Evolutionary conservation across 768 basidiomycete species (phyloP).

Genomic region (Daedaleopsis nitida): DNA sequence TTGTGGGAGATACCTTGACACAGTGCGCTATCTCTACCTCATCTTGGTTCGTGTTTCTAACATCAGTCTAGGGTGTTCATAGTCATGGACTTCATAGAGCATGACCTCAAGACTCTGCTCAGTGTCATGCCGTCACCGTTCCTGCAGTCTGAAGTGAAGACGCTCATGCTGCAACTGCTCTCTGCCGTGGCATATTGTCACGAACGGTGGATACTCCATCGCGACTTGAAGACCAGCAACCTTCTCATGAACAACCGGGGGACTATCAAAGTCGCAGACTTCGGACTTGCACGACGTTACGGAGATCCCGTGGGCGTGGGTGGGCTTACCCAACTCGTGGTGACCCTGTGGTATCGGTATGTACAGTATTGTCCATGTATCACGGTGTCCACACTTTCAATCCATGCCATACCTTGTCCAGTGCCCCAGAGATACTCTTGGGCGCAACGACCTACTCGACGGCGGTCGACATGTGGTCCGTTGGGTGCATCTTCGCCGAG

Average conservation of each 20-base stretch:
- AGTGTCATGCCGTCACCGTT: conserved; percentile 96
- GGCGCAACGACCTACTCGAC: conserved; percentile 94
- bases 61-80: conserved; percentile 84
- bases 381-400: conserved; percentile 19
- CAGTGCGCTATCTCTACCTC: conserved; percentile 68
- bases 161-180: conserved; percentile 88
- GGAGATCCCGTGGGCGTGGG: conserved; percentile 96
- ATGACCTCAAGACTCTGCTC: conserved; percentile 95
- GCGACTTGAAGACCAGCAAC: conserved; percentile 97
- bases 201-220: conserved; percentile 95
- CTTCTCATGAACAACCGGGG: conserved; percentile 99
- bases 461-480: conserved; percentile 97
- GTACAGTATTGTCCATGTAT: conserved; percentile 24
- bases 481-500: conserved; percentile 98
- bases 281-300: conserved; percentile 92
- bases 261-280: conserved; percentile 98
- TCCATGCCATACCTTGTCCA: conserved; percentile 34
- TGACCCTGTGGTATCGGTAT: conserved; percentile 98
- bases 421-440: conserved; percentile 93
- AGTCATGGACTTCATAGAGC: conserved; percentile 99
- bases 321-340: conserved; percentile 97
- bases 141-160: conserved; percentile 98
- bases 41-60: conserved; percentile 1
- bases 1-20: conserved; percentile 97
- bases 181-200: conserved; percentile 95